Evolutionary conservation across 192 early-diverging fungal species (phyloP).

Genomic region (Coemansia sp.): DNA sequence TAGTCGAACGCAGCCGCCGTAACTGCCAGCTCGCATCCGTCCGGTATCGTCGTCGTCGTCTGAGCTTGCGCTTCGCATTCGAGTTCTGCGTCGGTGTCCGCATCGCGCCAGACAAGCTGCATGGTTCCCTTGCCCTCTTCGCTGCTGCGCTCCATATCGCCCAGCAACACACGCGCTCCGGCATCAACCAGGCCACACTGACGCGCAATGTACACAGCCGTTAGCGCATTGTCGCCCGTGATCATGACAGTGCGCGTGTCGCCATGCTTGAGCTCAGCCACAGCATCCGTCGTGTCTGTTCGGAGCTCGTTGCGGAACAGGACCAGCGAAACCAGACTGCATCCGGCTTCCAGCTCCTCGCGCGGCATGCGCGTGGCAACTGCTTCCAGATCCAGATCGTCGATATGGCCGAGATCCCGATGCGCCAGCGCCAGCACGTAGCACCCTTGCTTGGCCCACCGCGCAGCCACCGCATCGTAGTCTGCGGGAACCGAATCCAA

Average conservation of each 20-base stretch:
- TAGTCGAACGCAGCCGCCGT: conserved; percentile 68
- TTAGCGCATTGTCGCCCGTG: conserved; percentile 78
- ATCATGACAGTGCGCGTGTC: conserved; percentile 78
- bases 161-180: conserved; percentile 58
- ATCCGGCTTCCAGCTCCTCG: conserved; percentile 62
- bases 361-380: conserved; percentile 51
- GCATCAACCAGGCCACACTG: conserved; percentile 65
- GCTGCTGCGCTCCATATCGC: conserved; percentile 48
- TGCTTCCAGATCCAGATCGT: conserved; percentile 24
- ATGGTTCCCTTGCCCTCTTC: not conserved
- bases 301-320: conserved; percentile 80
- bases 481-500: conserved; percentile 55
- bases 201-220: conserved; percentile 70
- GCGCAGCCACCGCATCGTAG: conserved; percentile 58
- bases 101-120: conserved; percentile 60
- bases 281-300: conserved; percentile 65
- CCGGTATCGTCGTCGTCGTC: conserved; percentile 18
- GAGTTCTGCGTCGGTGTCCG: conserved; percentile 50
- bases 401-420: conserved; percentile 59
- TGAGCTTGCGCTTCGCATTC: no score
- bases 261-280: conserved; percentile 66
- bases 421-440: conserved; percentile 79
- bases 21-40: conserved; percentile 66
- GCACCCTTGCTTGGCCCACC: conserved; percentile 69
- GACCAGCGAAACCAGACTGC: conserved; percentile 61